A percentile compares a stretch with the other conserved stretches of the same genome.
Evolutionary conservation across 139 green algal genomes (phyloP).

Genomic region (Asterochloris sp.): DNA sequence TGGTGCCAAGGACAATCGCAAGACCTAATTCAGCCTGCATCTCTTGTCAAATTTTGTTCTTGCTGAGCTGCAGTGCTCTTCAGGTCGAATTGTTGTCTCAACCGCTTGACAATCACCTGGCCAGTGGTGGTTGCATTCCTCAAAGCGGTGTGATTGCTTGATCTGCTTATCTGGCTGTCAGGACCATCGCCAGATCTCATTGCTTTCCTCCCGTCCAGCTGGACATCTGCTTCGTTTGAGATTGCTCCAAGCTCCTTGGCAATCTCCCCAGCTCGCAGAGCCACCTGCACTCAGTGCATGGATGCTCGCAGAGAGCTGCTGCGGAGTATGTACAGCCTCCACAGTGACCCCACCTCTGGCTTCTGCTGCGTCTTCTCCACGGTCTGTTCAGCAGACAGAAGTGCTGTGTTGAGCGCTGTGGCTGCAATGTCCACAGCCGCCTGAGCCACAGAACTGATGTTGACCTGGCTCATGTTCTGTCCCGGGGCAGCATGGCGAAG

Average conservation of each 20-base stretch:
- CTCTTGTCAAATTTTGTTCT: background rate
- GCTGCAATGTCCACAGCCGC: slow-evolving; percentile 26
- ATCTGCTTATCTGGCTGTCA: background rate
- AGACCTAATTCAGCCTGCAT: background rate
- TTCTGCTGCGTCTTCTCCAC: slow-evolving; percentile 25
- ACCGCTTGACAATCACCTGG: background rate
- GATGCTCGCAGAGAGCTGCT: background rate
- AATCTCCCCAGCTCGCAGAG: slow-evolving; percentile 39
- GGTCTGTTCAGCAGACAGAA: slow-evolving; percentile 24
- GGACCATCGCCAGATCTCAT: too few species aligned
- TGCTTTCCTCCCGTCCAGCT: too few species aligned
- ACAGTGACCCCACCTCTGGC: slow-evolving; percentile 19
- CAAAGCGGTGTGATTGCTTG: background rate
- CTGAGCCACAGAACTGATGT: slow-evolving; percentile 10
- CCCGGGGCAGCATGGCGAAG: too few species aligned
- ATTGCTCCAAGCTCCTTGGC: slow-evolving; percentile 32
- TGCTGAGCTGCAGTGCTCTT: background rate
- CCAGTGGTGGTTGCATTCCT: slow-evolving; percentile 3
- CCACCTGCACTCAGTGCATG: slow-evolving; percentile 14
- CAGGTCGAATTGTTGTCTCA: slow-evolving; percentile 9
- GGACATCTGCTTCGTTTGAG: background rate
- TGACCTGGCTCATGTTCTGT: too few species aligned
- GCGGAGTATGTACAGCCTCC: background rate
- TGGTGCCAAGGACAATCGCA: background rate
- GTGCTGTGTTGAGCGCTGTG: slow-evolving; percentile 25